Base-by-base conservation (phyloP, 2,329 filamentous ascomycete species). In the Penicillium sp. region DNA sequence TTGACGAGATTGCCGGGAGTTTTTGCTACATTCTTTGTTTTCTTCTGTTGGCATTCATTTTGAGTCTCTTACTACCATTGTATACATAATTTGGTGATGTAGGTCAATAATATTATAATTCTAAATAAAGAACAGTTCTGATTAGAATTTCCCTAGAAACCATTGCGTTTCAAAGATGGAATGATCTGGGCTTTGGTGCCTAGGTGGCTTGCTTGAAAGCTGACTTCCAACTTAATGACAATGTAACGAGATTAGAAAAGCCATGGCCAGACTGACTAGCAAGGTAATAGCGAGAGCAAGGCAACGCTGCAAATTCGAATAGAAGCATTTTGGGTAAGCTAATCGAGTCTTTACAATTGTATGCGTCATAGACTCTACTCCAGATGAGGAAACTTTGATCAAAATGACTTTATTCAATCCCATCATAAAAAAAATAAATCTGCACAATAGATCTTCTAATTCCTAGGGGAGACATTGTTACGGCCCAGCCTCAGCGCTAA, bases 401-500 rank as follows among this genome's bases (percentile, higher is more conserved):
- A 6, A 4, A 5, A 42, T 19, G 26, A 35, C 7, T 29, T 26
- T 16, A 47, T 29, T n/a, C 11, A 48, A 48, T 35, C n/a, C 27
- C 7, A 9, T 37, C n/a, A 10, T 37, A 37, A 14, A 33, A 14
- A 33, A 35, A 33, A 14, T 21, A 14, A 33, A 14, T 47, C 26
- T 21, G 16, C 19, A 13, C 9, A 21, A 19, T 47, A 47, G 11
- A 16, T 33, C 1, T 42, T 23, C 4, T 19, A 42, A 1, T 42
- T 42, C 19, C 19, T 13, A 11, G 9, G 19, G 4, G 19, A 42
- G 19, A n/a, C n/a, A 3, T 4, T 23, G 11, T 42, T 23, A 42
- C 19, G 39, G 13, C n/a, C 23, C 27, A 37, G 16, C 50, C 14
- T 53, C 50, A 3, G 74, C 74, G 45, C 72, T 76, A 43, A 73